Conservation (phyloP, 192 early-diverging fungal species). For the Funneliformis geosporum region DNA sequence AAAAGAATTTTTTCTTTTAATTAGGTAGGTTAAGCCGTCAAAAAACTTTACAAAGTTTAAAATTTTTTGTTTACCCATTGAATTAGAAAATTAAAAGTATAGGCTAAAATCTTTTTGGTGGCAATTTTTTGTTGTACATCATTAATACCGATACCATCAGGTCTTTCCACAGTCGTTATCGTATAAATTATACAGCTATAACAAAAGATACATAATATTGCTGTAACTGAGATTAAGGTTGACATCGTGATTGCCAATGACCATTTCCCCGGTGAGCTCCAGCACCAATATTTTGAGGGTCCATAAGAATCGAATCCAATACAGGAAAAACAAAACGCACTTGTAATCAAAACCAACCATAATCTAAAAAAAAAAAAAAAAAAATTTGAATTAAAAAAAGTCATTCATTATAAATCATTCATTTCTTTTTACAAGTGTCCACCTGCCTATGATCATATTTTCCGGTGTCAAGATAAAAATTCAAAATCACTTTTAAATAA, state of each 20-base stretch:
- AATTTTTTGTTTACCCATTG: not conserved
- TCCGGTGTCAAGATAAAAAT: not conserved
- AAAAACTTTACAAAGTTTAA: not conserved
- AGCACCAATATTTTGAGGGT: constrained; percentile 15
- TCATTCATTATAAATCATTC: not conserved
- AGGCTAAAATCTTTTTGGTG: not conserved
- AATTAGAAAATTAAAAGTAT: constrained; percentile 1
- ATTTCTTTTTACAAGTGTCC: not conserved
- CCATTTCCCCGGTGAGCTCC: not conserved
- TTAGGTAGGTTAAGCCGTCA: not conserved
- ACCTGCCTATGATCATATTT: not conserved
- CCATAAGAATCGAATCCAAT: constrained; percentile 3
- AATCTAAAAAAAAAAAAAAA: not conserved
- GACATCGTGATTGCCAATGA: not conserved
- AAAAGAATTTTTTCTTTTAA: not conserved
- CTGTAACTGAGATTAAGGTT: not conserved
- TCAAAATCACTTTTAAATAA: not conserved
- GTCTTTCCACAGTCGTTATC: not conserved
- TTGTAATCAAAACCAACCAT: not conserved
- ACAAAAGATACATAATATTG: constrained; percentile 2
- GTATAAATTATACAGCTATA: not conserved
- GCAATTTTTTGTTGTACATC: not conserved
- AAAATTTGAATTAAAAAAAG: not conserved
- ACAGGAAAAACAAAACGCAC: not conserved
- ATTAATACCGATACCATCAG: not conserved